Evolutionary conservation across 176 grass and related monocot genomes (phyloP), one percentile per base, ranked within the genome.

Genomic region (Oryza punctata): DNA sequence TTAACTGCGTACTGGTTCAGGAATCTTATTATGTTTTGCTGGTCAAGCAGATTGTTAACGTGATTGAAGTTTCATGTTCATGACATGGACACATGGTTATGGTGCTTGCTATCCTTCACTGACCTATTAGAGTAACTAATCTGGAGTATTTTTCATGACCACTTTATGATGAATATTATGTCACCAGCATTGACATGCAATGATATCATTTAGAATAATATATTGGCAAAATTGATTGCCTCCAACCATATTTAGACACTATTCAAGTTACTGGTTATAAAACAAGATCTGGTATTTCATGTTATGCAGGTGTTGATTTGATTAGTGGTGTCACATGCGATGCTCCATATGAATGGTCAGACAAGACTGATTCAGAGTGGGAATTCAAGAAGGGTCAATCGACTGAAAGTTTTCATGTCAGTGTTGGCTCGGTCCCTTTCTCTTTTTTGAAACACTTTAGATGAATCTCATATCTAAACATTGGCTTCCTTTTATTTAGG

Each of bases 311-410:
- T 72, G 83, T 99, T 82, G 96, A 99, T 88, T 92, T 99, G 85
- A 99, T 99, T 63, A 94, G 87, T 85, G 93, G 81, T 52, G 89
- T 96, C 74, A 85, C 96, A 70, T 99, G 93, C 76, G 83, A 94
- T 77, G 85, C 89, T 79, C 57, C 57, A 24, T 61, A 24, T 61
- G 57, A 61, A 61, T 61, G 57, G 57, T 23, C 57, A 61, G n/a
- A 61, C n/a, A 61, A 24, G 72, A 94, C 96, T 0, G 72, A 90
- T 82, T 85, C 87, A 77, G 89, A 92, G 69, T 99, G 96, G 96
- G 96, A 99, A 40, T 99, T 99, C 84, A 93, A 90, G 72, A 70
- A 82, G 66, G 41, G 72, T 29, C 78, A 88, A 44, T 78, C 87
- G 26, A 73, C 77, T 84, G 63, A 79, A 85, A 84, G 57, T 24